Evolutionary conservation across 805 yeast species (phyloP).

Genomic region (Priceomyces melissophilus): DNA sequence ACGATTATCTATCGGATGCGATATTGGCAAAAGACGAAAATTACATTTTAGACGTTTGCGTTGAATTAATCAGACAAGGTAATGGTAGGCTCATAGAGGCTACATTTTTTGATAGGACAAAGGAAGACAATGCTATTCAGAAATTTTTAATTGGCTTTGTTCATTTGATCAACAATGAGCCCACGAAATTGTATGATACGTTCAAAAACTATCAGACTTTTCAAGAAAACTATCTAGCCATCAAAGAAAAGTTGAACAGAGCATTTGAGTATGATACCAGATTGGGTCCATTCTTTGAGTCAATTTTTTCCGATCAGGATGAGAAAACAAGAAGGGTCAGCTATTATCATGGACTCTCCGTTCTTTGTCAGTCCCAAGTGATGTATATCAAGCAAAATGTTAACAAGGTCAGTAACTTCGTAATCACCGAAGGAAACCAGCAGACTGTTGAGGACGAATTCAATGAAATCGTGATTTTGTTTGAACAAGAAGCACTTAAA

Average conservation of each 20-base stretch:
- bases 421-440: slow-evolving; percentile 5
- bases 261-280: slow-evolving; percentile 12
- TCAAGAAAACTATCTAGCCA: slow-evolving; percentile 8
- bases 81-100: slow-evolving; percentile 41
- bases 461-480: slow-evolving; percentile 18
- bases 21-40: slow-evolving; percentile 20
- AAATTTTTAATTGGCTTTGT: slow-evolving; percentile 33
- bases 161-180: slow-evolving; percentile 26
- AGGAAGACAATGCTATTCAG: slow-evolving; percentile 26
- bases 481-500: slow-evolving; percentile 25
- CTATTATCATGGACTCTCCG: slow-evolving; percentile 30
- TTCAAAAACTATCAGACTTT: slow-evolving; percentile 23
- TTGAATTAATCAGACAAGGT: slow-evolving; percentile 25
- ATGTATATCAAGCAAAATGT: slow-evolving; percentile 5
- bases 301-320: slow-evolving; percentile 14
- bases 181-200: slow-evolving; percentile 17
- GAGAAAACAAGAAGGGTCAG: slow-evolving; percentile 16
- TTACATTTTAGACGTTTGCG: slow-evolving; percentile 34
- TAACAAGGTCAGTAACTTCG: background rate
- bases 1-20: slow-evolving; percentile 20
- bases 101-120: slow-evolving; percentile 39
- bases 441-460: slow-evolving; percentile 12
- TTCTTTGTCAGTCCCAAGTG: slow-evolving; percentile 18
- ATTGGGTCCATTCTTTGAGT: slow-evolving; percentile 19
- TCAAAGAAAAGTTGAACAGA: slow-evolving; percentile 10